phyloP scores from a whole-genome alignment of 208 protist genomes.

The Crithidia sp. region DNA sequence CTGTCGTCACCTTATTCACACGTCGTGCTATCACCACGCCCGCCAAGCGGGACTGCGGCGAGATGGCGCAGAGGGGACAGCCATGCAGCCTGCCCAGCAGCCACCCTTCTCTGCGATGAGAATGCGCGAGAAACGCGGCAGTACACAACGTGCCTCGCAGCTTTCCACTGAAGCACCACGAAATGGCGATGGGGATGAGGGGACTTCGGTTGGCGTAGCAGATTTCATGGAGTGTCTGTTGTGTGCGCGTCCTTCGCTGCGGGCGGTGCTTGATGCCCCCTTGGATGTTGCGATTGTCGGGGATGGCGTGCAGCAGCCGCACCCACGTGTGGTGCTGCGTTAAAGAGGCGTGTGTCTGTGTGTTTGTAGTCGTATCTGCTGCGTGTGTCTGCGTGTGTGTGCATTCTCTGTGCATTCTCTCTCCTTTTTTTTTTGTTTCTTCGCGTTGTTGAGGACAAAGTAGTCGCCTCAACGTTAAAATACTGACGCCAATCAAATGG shows the following conservation, averaged over 20 bases:
- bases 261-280: constrained; percentile 11
- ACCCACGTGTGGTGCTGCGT: background rate
- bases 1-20: constrained; percentile 52
- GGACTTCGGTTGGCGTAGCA: background rate
- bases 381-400: too few species aligned
- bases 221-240: constrained; percentile 30
- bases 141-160: too few species aligned
- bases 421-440: background rate
- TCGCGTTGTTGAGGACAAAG: background rate
- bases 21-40: constrained; percentile 45
- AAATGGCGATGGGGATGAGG: too few species aligned
- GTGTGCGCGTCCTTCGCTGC: constrained; percentile 27
- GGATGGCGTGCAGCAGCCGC: constrained; percentile 12
- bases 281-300: constrained; percentile 11
- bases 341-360: background rate
- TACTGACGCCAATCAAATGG: background rate
- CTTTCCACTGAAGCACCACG: too few species aligned
- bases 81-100: too few species aligned
- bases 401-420: background rate
- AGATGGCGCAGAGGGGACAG: too few species aligned
- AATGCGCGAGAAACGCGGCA: too few species aligned
- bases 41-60: constrained; percentile 14
- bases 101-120: too few species aligned
- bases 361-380: too few species aligned
- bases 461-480: too few species aligned